Percentiles rank a stretch among this genome's conserved stretches.
Evolutionary conservation across 768 basidiomycete genomes (phyloP).

Genomic region (Boletus patriciae): DNA sequence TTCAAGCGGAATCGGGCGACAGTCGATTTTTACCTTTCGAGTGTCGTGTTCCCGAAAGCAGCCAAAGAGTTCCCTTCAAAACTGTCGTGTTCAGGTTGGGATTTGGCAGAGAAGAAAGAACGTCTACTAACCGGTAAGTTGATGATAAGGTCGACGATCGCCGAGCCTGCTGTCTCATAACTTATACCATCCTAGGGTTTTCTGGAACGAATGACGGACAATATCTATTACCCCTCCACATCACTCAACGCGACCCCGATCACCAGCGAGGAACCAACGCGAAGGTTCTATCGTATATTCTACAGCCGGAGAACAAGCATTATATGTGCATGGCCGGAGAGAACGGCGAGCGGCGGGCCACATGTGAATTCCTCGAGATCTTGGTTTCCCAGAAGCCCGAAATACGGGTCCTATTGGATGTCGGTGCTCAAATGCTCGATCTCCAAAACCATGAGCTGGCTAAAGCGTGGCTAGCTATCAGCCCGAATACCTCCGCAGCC

Average conservation of each 20-base stretch:
- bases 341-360: slow-evolving; percentile 16
- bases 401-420: slow-evolving; percentile 51
- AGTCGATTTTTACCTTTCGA: slow-evolving; percentile 39
- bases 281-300: slow-evolving; percentile 30
- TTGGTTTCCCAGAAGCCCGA: slow-evolving; percentile 37
- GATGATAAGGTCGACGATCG: neutral
- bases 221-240: slow-evolving; percentile 39
- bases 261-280: slow-evolving; percentile 47
- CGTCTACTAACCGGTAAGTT: slow-evolving; percentile 17
- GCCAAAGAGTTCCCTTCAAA: slow-evolving; percentile 39
- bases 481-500: slow-evolving; percentile 22
- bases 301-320: slow-evolving; percentile 25
- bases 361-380: slow-evolving; percentile 24
- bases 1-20: slow-evolving; percentile 32
- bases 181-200: slow-evolving; percentile 24
- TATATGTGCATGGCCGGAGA: slow-evolving; percentile 13
- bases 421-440: slow-evolving; percentile 58
- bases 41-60: slow-evolving; percentile 38
- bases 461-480: slow-evolving; percentile 39
- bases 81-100: slow-evolving; percentile 38
- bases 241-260: slow-evolving; percentile 29
- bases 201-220: slow-evolving; percentile 42
- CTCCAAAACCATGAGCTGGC: slow-evolving; percentile 44
- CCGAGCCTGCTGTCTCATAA: neutral
- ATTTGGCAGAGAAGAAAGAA: slow-evolving; percentile 31